Evolutionary conservation across 2,329 filamentous ascomycete species (phyloP).

Genomic region (Scopulariopsis brevicaulis): DNA sequence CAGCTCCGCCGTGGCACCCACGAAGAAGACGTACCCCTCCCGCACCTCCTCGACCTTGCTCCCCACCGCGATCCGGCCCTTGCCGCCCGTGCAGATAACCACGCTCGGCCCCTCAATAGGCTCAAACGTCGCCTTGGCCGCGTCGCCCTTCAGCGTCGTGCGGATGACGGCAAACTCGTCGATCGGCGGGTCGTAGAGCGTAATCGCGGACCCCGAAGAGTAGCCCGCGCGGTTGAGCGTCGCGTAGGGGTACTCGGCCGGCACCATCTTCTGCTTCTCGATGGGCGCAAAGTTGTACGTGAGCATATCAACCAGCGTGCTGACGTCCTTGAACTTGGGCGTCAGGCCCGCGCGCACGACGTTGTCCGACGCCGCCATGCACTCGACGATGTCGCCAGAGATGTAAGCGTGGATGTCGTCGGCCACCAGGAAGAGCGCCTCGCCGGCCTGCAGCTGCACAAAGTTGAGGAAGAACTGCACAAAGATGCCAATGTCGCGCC

Average conservation of each 20-base stretch:
- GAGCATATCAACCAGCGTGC: conserved; percentile 78
- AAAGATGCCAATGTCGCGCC: conserved; percentile 82
- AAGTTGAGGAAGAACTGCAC: conserved; percentile 97
- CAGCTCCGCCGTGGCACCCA: conserved; percentile 78
- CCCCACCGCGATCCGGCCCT: conserved; percentile 76
- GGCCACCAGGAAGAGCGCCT: conserved; percentile 91
- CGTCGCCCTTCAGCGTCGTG: conserved; percentile 57
- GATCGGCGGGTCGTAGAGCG: conserved; percentile 89
- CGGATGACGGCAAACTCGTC: conserved; percentile 90
- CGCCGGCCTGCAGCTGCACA: conserved; percentile 74
- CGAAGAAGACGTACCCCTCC: conserved; percentile 68
- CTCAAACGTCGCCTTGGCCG: conserved; percentile 81
- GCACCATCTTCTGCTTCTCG: conserved; percentile 84
- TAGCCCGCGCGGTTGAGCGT: conserved; percentile 76
- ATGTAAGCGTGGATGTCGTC: conserved; percentile 97
- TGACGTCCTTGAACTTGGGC: conserved; percentile 95
- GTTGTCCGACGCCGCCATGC: conserved; percentile 98
- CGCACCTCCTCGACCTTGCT: conserved; percentile 65
- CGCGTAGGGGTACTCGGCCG: conserved; percentile 74
- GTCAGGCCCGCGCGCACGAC: conserved; percentile 96
- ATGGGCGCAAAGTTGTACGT: conserved; percentile 96
- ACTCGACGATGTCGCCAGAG: conserved; percentile 91
- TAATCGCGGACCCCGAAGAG: conserved; percentile 58
- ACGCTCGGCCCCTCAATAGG: conserved; percentile 82
- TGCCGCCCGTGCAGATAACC: conserved; percentile 77